These are phyloP conservation scores for Fomitopsis pulvina DNA, from an alignment of 768 basidiomycete genomes.

Conservation along the genomic window DNA sequence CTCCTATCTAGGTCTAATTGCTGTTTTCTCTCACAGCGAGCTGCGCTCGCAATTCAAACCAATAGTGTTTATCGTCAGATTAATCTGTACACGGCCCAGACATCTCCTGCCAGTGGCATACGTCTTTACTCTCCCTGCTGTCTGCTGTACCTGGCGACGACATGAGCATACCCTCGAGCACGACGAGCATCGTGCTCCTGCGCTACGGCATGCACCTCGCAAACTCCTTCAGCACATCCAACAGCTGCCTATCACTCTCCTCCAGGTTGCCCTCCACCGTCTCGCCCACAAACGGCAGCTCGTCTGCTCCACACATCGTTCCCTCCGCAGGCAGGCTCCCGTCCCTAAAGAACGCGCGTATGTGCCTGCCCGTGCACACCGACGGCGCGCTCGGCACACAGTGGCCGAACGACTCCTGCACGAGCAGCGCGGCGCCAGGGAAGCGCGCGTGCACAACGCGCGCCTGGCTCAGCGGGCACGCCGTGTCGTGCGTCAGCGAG, in stretches of 20 bases:
- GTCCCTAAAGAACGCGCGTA: constrained; percentile 11
- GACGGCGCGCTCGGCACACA: constrained; percentile 13
- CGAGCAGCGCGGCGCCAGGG: constrained; percentile 11
- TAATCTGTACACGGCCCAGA: too few species aligned
- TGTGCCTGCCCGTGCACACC: constrained; percentile 15
- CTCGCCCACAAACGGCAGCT: constrained; percentile 12
- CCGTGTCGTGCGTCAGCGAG: constrained; percentile 13
- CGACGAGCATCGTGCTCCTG: too few species aligned
- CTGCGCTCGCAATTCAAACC: too few species aligned
- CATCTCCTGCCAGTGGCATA: too few species aligned
- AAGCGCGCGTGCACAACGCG: constrained; percentile 9
- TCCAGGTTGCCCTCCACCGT: neutral
- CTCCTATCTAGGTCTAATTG: too few species aligned
- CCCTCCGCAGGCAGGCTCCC: constrained; percentile 13
- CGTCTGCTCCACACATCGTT: constrained; percentile 14
- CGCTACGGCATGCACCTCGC: neutral
- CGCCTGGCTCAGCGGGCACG: constrained; percentile 13
- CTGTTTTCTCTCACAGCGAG: too few species aligned
- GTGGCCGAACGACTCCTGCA: constrained; percentile 16
- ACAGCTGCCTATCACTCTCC: constrained; percentile 8
- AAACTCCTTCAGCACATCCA: constrained; percentile 11
- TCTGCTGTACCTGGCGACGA: too few species aligned
- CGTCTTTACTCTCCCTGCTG: too few species aligned
- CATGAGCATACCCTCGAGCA: too few species aligned
- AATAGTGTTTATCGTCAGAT: too few species aligned